Percentiles rank a stretch among this genome's conserved stretches.
phyloP scores from a whole-genome alignment of 768 basidiomycete species.

The Leccinum longicurvipes region DNA sequence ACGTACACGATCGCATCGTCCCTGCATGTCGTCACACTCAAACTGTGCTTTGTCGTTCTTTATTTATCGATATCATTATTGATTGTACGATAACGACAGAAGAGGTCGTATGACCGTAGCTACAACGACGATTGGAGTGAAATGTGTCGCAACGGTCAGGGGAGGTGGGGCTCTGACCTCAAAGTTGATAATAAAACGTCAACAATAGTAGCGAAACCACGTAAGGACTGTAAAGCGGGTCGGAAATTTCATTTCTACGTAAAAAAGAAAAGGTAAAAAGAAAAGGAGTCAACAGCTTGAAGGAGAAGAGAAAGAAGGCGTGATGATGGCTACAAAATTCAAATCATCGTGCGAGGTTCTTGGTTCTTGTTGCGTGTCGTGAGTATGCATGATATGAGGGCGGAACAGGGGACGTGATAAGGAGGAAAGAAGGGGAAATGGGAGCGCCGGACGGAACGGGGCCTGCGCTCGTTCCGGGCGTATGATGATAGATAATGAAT shows the following conservation, averaged over 20 bases:
- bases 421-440: not conserved
- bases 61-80: not conserved
- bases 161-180: not conserved
- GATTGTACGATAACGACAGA: not conserved
- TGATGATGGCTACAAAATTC: conserved; percentile 12
- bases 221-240: conserved; percentile 16
- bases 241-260: conserved; percentile 14
- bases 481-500: conserved; percentile 2
- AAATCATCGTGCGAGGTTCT: conserved; percentile 1
- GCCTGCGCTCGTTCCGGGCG: conserved; percentile 9
- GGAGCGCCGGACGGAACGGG: conserved; percentile 1
- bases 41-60: not conserved
- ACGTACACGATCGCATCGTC: not conserved
- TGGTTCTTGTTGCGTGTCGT: conserved; percentile 11
- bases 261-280: not conserved
- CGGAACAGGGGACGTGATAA: conserved; percentile 1
- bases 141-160: not conserved
- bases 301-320: not conserved
- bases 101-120: not conserved
- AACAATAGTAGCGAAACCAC: conserved; percentile 3
- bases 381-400: conserved; percentile 16
- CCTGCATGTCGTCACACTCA: not conserved
- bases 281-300: not conserved
- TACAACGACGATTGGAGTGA: conserved; percentile 2
- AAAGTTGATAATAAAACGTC: not conserved